Evolutionary conservation across 2,329 filamentous ascomycete species (phyloP).

Genomic region (Fusarium beomiforme): DNA sequence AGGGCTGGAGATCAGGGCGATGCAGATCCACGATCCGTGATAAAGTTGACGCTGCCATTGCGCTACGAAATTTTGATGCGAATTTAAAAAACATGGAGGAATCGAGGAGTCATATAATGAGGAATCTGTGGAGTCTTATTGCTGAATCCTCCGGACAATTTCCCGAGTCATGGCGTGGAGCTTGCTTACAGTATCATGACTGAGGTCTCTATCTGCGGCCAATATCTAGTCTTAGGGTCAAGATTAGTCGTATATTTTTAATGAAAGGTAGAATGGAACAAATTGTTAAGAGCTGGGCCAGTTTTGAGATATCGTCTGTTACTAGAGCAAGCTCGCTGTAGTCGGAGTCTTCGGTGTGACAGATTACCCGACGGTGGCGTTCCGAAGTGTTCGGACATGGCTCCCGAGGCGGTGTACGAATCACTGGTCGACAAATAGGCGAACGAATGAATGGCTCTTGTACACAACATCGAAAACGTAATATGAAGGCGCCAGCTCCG

Average conservation of each 20-base stretch:
- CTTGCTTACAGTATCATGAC: neutral
- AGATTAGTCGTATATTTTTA: fast-evolving
- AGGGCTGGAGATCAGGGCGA: neutral
- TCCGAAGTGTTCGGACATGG: neutral
- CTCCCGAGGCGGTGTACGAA: neutral
- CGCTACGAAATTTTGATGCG: fast-evolving
- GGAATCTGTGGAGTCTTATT: neutral
- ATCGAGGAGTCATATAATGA: neutral
- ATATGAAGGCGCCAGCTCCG: too few species aligned
- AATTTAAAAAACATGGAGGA: too few species aligned
- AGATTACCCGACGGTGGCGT: fast-evolving
- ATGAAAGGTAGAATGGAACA: too few species aligned
- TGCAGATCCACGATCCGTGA: constrained; percentile 7
- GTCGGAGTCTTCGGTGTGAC: fast-evolving
- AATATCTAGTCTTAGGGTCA: neutral
- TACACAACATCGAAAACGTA: neutral
- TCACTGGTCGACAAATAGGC: fast-evolving
- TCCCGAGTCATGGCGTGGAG: neutral
- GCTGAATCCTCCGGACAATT: neutral
- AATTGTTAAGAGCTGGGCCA: too few species aligned
- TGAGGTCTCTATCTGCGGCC: neutral
- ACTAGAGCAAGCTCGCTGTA: fast-evolving
- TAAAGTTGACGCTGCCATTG: neutral
- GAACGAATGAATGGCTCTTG: fast-evolving
- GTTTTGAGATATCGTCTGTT: neutral